These are phyloP conservation scores for Quercus glauca DNA, from an alignment of 306 rosid genomes.

Conservation along the genomic window DNA sequence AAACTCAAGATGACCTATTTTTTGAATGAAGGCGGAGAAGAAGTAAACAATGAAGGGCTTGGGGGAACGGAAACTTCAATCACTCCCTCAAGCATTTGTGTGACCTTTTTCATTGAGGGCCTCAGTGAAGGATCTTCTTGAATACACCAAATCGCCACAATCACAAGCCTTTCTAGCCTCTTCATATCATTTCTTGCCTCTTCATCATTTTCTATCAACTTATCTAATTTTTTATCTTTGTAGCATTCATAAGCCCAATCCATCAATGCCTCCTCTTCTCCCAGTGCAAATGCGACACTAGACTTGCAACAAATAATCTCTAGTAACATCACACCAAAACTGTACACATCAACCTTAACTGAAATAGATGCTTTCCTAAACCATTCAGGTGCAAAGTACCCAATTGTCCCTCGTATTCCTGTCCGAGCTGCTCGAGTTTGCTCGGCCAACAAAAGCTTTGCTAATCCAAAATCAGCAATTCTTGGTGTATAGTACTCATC, in stretches of 20 bases:
- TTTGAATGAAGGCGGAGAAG: too few relatives aligned
- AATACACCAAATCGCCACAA: conserved; percentile 28
- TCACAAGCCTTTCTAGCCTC: conserved; percentile 15
- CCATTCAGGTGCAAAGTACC: conserved; percentile 30
- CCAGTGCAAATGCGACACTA: conserved; percentile 3
- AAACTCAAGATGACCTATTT: too few relatives aligned
- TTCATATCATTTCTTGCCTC: conserved; percentile 24
- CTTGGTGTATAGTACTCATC: conserved; percentile 2
- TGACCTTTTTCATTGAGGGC: conserved; percentile 27
- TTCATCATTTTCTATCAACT: conserved; percentile 14
- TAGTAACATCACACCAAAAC: conserved; percentile 17
- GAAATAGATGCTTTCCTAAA: conserved; percentile 5
- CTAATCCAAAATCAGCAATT: conserved; percentile 31
- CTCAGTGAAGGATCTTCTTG: conserved; percentile 28
- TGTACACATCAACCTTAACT: conserved; percentile 20
- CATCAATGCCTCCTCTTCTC: conserved; percentile 2
- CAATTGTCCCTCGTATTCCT: conserved; percentile 29
- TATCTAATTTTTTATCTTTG: neutral
- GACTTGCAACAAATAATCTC: conserved; percentile 18
- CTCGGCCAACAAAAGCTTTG: conserved; percentile 28
- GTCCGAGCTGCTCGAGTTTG: conserved; percentile 26
- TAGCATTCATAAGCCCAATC: conserved; percentile 19
- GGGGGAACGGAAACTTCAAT: conserved; percentile 22
- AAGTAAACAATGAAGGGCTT: conserved; percentile 15
- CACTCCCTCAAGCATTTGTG: conserved; percentile 27